A percentile compares a stretch with the other conserved stretches of the same genome.
These are phyloP conservation scores for Saccharomycopsis guyanensis DNA, from an alignment of 805 yeast species.

Conservation along the genomic window DNA sequence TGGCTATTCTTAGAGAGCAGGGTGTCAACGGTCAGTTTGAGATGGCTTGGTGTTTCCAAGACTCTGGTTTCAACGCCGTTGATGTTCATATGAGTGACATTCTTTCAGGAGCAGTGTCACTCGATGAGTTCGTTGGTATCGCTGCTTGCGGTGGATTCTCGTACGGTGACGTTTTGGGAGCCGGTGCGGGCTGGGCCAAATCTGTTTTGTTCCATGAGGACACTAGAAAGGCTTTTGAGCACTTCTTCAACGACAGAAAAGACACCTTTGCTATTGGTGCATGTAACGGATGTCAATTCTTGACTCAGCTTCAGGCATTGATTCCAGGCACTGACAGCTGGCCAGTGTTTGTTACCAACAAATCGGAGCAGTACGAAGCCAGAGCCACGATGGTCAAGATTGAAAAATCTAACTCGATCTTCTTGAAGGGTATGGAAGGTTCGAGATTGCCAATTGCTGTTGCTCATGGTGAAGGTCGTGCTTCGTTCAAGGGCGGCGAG, in stretches of 20 bases:
- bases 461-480: constrained; percentile 98
- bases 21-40: constrained; percentile 98
- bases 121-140: constrained; percentile 79
- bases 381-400: constrained; percentile 87
- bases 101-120: constrained; percentile 58
- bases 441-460: constrained; percentile 93
- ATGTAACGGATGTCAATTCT: constrained; percentile 97
- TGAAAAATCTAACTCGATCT: constrained; percentile 51
- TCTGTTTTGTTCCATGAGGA: constrained; percentile 79
- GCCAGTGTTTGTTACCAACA: constrained; percentile 92
- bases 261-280: constrained; percentile 98
- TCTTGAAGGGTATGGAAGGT: constrained; percentile 88
- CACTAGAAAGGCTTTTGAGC: constrained; percentile 67
- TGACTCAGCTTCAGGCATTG: constrained; percentile 74
- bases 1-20: constrained; percentile 95
- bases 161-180: constrained; percentile 97
- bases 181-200: constrained; percentile 99
- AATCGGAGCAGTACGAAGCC: constrained; percentile 93
- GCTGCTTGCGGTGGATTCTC: constrained; percentile 99
- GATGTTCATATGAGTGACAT: constrained; percentile 98
- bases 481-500: constrained; percentile 48
- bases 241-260: constrained; percentile 75
- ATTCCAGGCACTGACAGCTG: constrained; percentile 93
- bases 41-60: constrained; percentile 95
- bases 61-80: constrained; percentile 88